phyloP scores from a whole-genome alignment of 768 basidiomycete species.

The Gelatoporia subvermispora region DNA sequence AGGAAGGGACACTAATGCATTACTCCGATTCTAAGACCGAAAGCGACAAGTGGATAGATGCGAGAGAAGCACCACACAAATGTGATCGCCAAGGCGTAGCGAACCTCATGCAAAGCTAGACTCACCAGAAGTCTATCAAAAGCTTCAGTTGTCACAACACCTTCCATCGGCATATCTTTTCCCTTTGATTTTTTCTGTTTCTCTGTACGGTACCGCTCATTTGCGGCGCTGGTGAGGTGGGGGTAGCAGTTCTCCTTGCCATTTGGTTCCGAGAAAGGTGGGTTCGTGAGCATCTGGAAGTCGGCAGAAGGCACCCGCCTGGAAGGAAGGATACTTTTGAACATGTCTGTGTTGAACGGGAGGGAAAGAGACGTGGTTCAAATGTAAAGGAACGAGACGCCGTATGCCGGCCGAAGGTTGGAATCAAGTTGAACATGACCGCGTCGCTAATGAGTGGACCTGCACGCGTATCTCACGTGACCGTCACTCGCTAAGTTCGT shows the following conservation, averaged over 20 bases:
- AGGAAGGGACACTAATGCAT: no score
- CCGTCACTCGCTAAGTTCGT: no score
- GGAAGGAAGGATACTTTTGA: slow-evolving; percentile 73
- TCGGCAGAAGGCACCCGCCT: slow-evolving; percentile 63
- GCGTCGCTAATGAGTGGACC: no score
- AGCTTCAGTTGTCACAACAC: slow-evolving; percentile 52
- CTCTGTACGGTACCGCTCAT: slow-evolving; percentile 35
- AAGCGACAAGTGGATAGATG: neutral
- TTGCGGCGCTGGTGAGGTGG: slow-evolving; percentile 23
- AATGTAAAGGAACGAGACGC: no score
- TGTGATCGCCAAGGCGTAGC: neutral
- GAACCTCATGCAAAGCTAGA: slow-evolving; percentile 6
- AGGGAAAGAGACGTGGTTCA: no score
- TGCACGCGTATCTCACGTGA: no score
- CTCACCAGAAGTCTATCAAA: slow-evolving; percentile 81
- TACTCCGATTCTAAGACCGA: neutral
- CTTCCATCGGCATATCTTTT: slow-evolving; percentile 34
- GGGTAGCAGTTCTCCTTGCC: slow-evolving; percentile 70
- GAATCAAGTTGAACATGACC: no score
- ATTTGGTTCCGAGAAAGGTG: slow-evolving; percentile 33
- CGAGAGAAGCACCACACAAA: slow-evolving; percentile 9
- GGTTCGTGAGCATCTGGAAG: slow-evolving; percentile 65
- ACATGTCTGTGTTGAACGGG: slow-evolving; percentile 42
- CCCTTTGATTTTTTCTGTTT: slow-evolving; percentile 38
- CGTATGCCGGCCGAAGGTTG: no score